Conservation (phyloP, 306 rosid species). For the Delonix regia region DNA sequence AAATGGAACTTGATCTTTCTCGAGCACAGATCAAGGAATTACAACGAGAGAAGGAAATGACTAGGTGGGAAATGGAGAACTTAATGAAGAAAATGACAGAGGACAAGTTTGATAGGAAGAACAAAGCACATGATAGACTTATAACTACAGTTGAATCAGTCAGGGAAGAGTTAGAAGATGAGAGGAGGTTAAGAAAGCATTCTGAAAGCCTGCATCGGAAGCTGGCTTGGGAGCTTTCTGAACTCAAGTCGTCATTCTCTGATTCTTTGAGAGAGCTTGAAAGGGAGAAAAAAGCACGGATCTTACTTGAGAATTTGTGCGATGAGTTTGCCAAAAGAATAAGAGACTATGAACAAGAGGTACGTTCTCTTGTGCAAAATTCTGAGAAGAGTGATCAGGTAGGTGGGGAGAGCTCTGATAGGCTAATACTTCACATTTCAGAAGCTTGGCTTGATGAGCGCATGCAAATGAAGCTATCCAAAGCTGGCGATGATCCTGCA, state of each 20-base stretch:
- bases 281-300: constrained; percentile 60
- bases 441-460: constrained; percentile 85
- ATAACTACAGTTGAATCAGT: constrained; percentile 49
- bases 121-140: constrained; percentile 42
- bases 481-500: constrained; percentile 36
- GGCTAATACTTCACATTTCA: constrained; percentile 59
- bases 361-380: constrained; percentile 48
- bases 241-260: constrained; percentile 52
- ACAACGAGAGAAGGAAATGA: constrained; percentile 49
- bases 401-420: constrained; percentile 43
- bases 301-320: constrained; percentile 67
- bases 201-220: constrained; percentile 58
- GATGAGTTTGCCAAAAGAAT: constrained; percentile 77
- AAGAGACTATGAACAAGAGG: constrained; percentile 60
- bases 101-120: constrained; percentile 40
- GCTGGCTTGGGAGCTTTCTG: constrained; percentile 56
- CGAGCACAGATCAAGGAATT: constrained; percentile 54
- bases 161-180: constrained; percentile 57
- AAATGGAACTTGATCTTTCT: constrained; percentile 59
- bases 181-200: constrained; percentile 63
- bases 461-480: constrained; percentile 52
- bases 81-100: constrained; percentile 27
- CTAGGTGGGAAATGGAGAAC: constrained; percentile 49
- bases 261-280: constrained; percentile 61
- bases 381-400: constrained; percentile 37